Evolutionary conservation across 2,329 filamentous ascomycete species (phyloP).

Genomic region (Aschersonia sp.): DNA sequence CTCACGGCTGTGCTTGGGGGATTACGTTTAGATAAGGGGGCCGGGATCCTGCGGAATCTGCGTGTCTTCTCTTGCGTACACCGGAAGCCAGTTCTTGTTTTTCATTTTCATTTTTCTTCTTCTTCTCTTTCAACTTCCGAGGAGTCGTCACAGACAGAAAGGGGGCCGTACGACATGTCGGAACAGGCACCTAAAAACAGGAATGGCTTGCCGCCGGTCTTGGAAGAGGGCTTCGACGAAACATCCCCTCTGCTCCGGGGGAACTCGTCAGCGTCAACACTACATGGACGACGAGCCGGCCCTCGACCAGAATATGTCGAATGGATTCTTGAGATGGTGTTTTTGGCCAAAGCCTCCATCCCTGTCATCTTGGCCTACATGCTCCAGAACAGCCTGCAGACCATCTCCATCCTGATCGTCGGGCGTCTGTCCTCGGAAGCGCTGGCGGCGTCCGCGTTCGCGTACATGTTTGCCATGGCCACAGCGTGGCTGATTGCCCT

Average conservation of each 20-base stretch:
- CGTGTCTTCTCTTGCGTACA: too few species aligned
- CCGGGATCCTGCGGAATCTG: too few species aligned
- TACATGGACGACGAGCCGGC: conserved; percentile 1
- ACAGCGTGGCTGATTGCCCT: conserved; percentile 78
- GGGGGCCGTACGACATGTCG: background rate
- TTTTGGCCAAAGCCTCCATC: conserved; percentile 47
- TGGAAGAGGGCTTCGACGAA: background rate
- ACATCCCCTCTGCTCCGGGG: background rate
- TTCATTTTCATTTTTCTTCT: too few species aligned
- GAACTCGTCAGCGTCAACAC: too few species aligned
- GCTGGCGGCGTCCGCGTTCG: conserved; percentile 69
- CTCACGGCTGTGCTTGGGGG: too few species aligned
- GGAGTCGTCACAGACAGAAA: too few species aligned
- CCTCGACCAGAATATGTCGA: background rate
- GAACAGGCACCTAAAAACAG: background rate
- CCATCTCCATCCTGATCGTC: conserved; percentile 66
- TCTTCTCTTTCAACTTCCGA: too few species aligned
- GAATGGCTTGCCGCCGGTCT: background rate
- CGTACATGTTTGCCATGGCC: conserved; percentile 88
- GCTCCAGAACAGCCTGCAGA: conserved; percentile 75
- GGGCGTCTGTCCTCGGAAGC: conserved; percentile 68
- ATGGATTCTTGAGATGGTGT: conserved; percentile 11
- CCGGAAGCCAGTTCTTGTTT: too few species aligned
- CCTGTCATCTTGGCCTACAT: conserved; percentile 77
- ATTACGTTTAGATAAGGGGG: too few species aligned